Conservation (phyloP, 768 basidiomycete species). For the Termitomyces heimii region DNA sequence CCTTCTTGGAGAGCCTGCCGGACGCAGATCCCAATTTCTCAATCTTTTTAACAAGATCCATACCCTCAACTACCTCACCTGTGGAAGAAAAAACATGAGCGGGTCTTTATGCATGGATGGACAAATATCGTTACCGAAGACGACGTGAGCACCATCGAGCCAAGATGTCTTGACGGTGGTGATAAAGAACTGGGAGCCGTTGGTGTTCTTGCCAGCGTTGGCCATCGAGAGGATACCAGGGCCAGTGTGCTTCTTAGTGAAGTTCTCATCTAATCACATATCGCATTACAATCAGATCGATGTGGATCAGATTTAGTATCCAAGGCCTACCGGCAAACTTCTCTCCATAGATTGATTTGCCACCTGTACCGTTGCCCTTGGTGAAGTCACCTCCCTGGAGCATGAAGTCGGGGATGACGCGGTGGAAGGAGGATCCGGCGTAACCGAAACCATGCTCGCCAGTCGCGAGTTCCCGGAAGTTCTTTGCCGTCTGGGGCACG, state of each 20-base stretch:
- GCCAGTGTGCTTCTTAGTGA: constrained; percentile 66
- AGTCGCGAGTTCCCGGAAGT: constrained; percentile 89
- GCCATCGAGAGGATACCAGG: constrained; percentile 72
- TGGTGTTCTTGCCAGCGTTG: constrained; percentile 77
- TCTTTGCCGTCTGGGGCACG: constrained; percentile 67
- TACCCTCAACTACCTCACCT: constrained; percentile 65
- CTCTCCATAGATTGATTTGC: constrained; percentile 72
- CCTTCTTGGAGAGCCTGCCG: constrained; percentile 35
- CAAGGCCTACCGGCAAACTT: constrained; percentile 52
- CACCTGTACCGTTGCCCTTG: constrained; percentile 64
- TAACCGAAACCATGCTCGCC: constrained; percentile 75
- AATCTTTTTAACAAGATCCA: constrained; percentile 45
- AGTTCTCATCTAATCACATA: constrained; percentile 70
- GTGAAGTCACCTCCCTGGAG: constrained; percentile 91
- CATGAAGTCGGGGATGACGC: constrained; percentile 82
- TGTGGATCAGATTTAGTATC: background rate
- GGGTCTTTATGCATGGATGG: background rate
- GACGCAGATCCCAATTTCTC: constrained; percentile 31
- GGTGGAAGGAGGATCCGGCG: constrained; percentile 63
- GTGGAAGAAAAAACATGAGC: background rate
- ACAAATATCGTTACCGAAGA: constrained; percentile 59
- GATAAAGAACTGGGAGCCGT: constrained; percentile 88
- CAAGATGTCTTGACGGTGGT: constrained; percentile 73
- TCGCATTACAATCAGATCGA: constrained; percentile 1
- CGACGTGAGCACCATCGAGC: constrained; percentile 83